A percentile compares a stretch with the other conserved stretches of the same genome.
Evolutionary conservation across 495 filamentous ascomycete species (phyloP).

Genomic region (Aspergillus baeticus): DNA sequence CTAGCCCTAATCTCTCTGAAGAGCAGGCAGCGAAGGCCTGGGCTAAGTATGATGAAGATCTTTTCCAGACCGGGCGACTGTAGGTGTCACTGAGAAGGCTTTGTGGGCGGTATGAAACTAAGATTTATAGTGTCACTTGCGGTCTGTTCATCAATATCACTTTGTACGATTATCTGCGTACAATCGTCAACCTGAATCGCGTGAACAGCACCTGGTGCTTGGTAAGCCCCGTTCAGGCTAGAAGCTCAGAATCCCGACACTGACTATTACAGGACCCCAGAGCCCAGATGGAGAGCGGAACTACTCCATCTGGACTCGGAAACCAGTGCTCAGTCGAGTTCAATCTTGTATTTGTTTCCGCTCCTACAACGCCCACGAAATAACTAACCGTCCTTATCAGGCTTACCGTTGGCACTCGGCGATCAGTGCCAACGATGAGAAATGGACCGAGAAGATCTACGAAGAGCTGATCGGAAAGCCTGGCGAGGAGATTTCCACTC

Average conservation of each 20-base stretch:
- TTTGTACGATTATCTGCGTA: constrained; percentile 78
- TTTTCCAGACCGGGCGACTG: constrained; percentile 80
- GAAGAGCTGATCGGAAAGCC: constrained; percentile 55
- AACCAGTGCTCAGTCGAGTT: constrained; percentile 68
- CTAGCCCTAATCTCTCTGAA: constrained; percentile 42
- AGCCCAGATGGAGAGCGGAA: constrained; percentile 47
- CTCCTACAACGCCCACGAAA: too few relatives aligned
- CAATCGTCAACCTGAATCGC: constrained; percentile 80
- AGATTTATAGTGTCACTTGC: constrained; percentile 55
- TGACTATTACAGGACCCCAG: constrained; percentile 34
- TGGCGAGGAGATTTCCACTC: constrained; percentile 49
- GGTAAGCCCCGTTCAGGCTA: constrained; percentile 34
- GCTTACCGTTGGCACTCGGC: constrained; percentile 71
- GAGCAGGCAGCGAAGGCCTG: constrained; percentile 57
- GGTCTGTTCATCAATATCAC: constrained; percentile 85
- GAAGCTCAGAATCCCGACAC: too few relatives aligned
- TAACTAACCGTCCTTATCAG: not conserved
- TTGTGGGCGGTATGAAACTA: not conserved
- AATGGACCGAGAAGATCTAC: constrained; percentile 63
- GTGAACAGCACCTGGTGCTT: constrained; percentile 77
- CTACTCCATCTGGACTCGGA: constrained; percentile 63
- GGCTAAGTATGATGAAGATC: constrained; percentile 75
- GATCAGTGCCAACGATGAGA: constrained; percentile 60
- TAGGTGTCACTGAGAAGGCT: constrained; percentile 17
- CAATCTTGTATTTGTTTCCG: constrained; percentile 45